These are phyloP conservation scores for Phytophthora pinifolia DNA, from an alignment of 352 stramenopile genomes.

Conservation along the genomic window DNA sequence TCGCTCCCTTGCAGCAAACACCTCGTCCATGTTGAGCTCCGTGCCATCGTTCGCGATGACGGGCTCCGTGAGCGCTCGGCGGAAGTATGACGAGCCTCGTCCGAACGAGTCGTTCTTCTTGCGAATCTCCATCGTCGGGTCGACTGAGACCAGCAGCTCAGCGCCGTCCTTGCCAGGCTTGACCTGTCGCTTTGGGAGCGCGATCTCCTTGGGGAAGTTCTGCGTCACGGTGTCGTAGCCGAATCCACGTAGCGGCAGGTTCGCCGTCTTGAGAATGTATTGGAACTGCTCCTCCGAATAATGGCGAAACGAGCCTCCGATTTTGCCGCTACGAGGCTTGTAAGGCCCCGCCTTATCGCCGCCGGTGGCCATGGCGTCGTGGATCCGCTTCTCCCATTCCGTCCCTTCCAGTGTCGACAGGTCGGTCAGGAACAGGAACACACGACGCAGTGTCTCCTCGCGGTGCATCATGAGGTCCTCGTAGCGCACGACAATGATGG, in stretches of 20 bases:
- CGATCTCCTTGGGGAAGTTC: slow-evolving; percentile 70
- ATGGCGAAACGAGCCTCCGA: slow-evolving; percentile 80
- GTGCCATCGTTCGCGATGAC: slow-evolving; percentile 78
- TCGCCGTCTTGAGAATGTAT: slow-evolving; percentile 77
- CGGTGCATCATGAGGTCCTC: slow-evolving; percentile 88
- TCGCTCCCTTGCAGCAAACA: slow-evolving; percentile 51
- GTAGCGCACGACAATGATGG: slow-evolving; percentile 92
- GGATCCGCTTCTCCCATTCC: slow-evolving; percentile 73
- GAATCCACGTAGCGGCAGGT: slow-evolving; percentile 78
- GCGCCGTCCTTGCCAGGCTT: slow-evolving; percentile 63
- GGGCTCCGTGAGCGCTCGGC: slow-evolving; percentile 69
- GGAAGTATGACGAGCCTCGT: slow-evolving; percentile 79
- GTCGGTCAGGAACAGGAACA: slow-evolving; percentile 81
- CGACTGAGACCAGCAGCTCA: slow-evolving; percentile 64
- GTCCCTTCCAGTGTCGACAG: slow-evolving; percentile 65
- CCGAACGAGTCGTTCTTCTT: slow-evolving; percentile 81
- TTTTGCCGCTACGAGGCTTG: slow-evolving; percentile 83
- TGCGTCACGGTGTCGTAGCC: slow-evolving; percentile 86
- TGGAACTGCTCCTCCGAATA: slow-evolving; percentile 85
- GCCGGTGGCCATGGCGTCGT: slow-evolving; percentile 54
- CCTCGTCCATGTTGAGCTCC: slow-evolving; percentile 86
- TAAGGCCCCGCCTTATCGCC: slow-evolving; percentile 74
- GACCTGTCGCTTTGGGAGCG: slow-evolving; percentile 75
- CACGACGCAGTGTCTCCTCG: slow-evolving; percentile 72
- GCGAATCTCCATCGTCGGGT: slow-evolving; percentile 65